These are phyloP conservation scores for Colletotrichum somersetense DNA, from an alignment of 2,329 filamentous ascomycete species.

Conservation along the genomic window DNA sequence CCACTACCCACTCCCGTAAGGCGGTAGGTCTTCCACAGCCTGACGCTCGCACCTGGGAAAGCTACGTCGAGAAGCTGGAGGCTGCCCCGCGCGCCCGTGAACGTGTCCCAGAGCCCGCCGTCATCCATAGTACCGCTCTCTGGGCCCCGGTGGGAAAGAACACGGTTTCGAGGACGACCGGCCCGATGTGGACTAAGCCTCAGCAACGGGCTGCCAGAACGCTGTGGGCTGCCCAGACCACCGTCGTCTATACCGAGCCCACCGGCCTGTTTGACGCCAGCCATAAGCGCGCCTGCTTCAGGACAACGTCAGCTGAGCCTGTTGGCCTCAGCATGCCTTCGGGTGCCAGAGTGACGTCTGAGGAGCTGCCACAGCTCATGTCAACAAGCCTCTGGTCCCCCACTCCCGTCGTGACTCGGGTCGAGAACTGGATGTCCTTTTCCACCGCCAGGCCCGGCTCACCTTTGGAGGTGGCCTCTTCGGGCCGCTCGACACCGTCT, in stretches of 20 bases:
- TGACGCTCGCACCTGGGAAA: constrained; percentile 52
- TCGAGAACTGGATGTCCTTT: constrained; percentile 44
- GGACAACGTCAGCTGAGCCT: constrained; percentile 40
- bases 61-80: constrained; percentile 48
- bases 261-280: constrained; percentile 44
- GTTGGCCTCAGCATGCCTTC: constrained; percentile 39
- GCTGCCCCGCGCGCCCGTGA: constrained; percentile 48
- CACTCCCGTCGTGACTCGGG: constrained; percentile 7
- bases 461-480: constrained; percentile 7
- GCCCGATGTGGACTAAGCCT: constrained; percentile 40
- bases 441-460: constrained; percentile 10
- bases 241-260: constrained; percentile 24
- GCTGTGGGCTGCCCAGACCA: constrained; percentile 41
- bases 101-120: constrained; percentile 46
- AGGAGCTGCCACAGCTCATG: constrained; percentile 48
- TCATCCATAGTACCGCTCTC: constrained; percentile 54
- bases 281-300: constrained; percentile 43
- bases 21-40: constrained; percentile 53
- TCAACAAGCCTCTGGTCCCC: constrained; percentile 53
- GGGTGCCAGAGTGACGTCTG: constrained; percentile 45
- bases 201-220: background rate
- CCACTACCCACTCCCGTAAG: background rate
- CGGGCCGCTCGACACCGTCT: constrained; percentile 32
- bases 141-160: constrained; percentile 47
- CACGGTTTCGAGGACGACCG: background rate